Conservation (phyloP, 2,329 filamentous ascomycete species). For the Colletotrichum orbiculare region DNA sequence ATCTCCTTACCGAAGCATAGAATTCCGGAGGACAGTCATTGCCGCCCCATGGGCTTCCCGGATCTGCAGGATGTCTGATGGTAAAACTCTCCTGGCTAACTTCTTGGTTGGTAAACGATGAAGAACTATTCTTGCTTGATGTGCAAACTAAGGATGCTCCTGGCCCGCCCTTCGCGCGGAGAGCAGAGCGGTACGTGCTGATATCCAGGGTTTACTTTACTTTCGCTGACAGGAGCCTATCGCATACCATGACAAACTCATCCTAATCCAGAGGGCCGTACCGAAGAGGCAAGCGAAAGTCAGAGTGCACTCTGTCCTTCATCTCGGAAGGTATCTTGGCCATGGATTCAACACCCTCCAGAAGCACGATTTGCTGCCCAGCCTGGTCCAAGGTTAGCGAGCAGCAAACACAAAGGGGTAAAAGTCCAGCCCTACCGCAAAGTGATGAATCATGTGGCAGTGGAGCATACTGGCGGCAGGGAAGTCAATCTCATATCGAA, state of each 20-base stretch:
- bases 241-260: too few relatives aligned
- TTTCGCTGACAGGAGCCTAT: neutral
- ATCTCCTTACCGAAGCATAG: too few relatives aligned
- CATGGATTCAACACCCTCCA: conserved; percentile 28
- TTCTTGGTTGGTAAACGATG: too few relatives aligned
- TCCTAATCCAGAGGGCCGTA: conserved; percentile 25
- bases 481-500: conserved; percentile 30
- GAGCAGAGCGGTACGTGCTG: too few relatives aligned
- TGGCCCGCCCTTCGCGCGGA: too few relatives aligned
- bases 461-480: conserved; percentile 33
- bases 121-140: too few relatives aligned
- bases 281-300: conserved; percentile 14
- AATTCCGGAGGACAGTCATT: too few relatives aligned
- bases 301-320: conserved; percentile 30
- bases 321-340: conserved; percentile 23
- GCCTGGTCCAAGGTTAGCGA: conserved; percentile 8
- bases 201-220: too few relatives aligned
- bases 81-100: too few relatives aligned
- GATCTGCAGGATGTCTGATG: too few relatives aligned
- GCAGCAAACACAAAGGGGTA: neutral
- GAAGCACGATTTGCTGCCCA: conserved; percentile 23
- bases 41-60: too few relatives aligned
- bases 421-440: conserved; percentile 14
- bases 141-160: too few relatives aligned
- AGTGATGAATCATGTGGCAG: conserved; percentile 33